Base-by-base conservation (phyloP, 2,329 filamentous ascomycete genomes). In the Diplodia sapinea region DNA sequence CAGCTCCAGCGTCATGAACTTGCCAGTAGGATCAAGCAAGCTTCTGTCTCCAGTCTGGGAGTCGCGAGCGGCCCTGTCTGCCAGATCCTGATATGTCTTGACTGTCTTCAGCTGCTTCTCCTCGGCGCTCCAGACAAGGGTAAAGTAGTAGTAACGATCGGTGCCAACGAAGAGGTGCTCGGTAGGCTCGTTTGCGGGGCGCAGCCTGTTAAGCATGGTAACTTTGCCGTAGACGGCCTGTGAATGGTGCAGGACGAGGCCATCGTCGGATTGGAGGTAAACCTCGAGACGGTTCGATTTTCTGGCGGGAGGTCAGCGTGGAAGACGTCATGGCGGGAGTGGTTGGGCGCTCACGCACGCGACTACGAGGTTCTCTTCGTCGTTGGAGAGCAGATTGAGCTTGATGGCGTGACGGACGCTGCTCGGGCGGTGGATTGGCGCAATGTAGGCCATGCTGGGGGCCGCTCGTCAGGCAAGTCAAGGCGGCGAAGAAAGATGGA, bases 151-250 rank as follows among this genome's bases (percentile, higher is more conserved):
- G 72, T 92, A 91, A 66, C 91, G 88, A 76, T 97, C 91, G 56
- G 95, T 99, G 61, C 93, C 94, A 68, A 99, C 86, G 76, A 99
- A 97, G 69, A 99, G 87, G 70, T 97, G 88, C 72, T 98, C 93
- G 57, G 89, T 92, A 5, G 84, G 80, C 33, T 89, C 89, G 72
- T 92, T 87, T 59, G 88, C 87, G 6, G 94, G 93, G 31, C 88
- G 88, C 57, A 99, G 84, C 74, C 89, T 90, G 74, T 95, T 87
- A 15, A 97, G 86, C 83, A 97, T 92, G 8, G 91, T 90, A 72
- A 98, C 89, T 72, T 91, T 92, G 76, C 94, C 95, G 77, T 94
- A 94, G 66, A 98, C 84, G 70, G 88, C 83, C 74, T 89, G 90
- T 3, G 91, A 90, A 70, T 88, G 87, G 40, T 87, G 83, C 68